These are phyloP conservation scores for Sphaerobolus stellatus DNA, from an alignment of 1,284 basidiomycete genomes.

Conservation along the genomic window DNA sequence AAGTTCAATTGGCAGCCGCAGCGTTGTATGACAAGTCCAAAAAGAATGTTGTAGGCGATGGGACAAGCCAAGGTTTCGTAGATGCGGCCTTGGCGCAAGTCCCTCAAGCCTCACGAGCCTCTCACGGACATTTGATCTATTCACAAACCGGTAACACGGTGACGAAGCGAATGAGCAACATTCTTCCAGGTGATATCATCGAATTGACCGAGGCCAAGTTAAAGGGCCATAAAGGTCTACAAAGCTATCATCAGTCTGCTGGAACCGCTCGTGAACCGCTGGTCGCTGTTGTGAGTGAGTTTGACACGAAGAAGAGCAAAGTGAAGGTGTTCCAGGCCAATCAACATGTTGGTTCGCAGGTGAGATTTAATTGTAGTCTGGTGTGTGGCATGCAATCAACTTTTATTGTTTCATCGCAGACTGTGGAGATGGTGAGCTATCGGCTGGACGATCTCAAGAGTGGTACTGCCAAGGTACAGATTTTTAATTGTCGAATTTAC, in stretches of 20 bases:
- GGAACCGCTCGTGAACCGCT: conserved; percentile 60
- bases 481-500: neutral
- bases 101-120: conserved; percentile 46
- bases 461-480: conserved; percentile 71
- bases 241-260: conserved; percentile 65
- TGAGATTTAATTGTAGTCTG: conserved; percentile 30
- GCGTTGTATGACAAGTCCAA: conserved; percentile 72
- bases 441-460: conserved; percentile 87
- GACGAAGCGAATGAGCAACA: conserved; percentile 72
- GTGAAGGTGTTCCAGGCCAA: conserved; percentile 79
- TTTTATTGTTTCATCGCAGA: conserved; percentile 37
- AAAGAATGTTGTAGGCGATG: conserved; percentile 76
- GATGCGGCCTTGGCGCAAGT: conserved; percentile 60
- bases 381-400: conserved; percentile 16
- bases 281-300: conserved; percentile 77
- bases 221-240: conserved; percentile 84
- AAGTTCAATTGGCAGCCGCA: conserved; percentile 69
- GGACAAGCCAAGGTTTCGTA: conserved; percentile 78
- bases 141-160: conserved; percentile 67
- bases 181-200: conserved; percentile 84
- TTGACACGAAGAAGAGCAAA: conserved; percentile 85
- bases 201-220: conserved; percentile 75
- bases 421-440: conserved; percentile 80
- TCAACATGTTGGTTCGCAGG: conserved; percentile 73
- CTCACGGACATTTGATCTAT: conserved; percentile 71